Percentiles rank a stretch among this genome's conserved stretches.
phyloP scores from a whole-genome alignment of 768 basidiomycete species.

The Termitomyces sp. region DNA sequence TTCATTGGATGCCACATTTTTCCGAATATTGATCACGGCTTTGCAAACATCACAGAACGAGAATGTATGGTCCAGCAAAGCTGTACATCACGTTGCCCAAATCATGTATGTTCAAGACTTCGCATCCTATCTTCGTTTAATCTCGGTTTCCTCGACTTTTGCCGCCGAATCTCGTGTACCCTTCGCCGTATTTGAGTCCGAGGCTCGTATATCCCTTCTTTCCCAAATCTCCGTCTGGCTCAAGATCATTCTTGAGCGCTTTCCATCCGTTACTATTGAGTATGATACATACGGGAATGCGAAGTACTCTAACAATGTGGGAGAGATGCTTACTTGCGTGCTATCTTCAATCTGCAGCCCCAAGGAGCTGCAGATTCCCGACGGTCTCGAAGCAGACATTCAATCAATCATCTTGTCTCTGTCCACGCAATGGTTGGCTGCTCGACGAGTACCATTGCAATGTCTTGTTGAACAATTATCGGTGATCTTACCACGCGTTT shows the following conservation, averaged over 20 bases:
- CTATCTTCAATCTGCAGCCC: background rate
- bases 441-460: background rate
- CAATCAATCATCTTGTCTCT: conserved; percentile 10
- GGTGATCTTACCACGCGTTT: conserved; percentile 19
- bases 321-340: conserved; percentile 1
- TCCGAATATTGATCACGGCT: conserved; percentile 23
- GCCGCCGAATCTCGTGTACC: background rate
- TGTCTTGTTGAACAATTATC: conserved; percentile 18
- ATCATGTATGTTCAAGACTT: conserved; percentile 10
- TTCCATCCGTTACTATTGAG: background rate
- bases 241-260: background rate
- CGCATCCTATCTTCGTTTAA: conserved; percentile 23
- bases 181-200: background rate
- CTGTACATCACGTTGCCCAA: conserved; percentile 26
- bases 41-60: conserved; percentile 13
- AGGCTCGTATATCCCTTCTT: background rate
- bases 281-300: background rate
- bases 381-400: conserved; percentile 1
- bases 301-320: conserved; percentile 2
- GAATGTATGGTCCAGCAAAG: conserved; percentile 37
- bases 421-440: conserved; percentile 9
- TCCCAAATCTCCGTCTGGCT: conserved; percentile 4
- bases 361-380: background rate
- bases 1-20: conserved; percentile 23
- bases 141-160: conserved; percentile 19